These are phyloP conservation scores for Aspergillus uvarum DNA, from an alignment of 2,329 filamentous ascomycete genomes.

Conservation along the genomic window DNA sequence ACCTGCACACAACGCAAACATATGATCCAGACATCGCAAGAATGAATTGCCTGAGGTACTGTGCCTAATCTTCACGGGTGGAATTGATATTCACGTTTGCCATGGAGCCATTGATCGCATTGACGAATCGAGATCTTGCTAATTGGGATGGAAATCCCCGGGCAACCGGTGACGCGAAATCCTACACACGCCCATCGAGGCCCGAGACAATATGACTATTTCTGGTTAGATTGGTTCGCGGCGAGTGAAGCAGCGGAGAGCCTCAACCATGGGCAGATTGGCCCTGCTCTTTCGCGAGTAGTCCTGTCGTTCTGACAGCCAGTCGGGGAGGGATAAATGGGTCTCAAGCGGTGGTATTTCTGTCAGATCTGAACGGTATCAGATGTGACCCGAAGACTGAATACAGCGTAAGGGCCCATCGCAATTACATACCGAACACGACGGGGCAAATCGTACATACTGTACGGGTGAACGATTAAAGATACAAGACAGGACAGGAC, in stretches of 20 bases:
- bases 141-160: conserved; percentile 5
- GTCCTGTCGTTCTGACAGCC: conserved; percentile 10
- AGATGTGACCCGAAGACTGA: conserved; percentile 4
- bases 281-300: background rate
- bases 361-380: background rate
- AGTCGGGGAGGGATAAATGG: background rate
- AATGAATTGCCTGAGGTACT: background rate
- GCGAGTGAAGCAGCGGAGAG: conserved; percentile 27
- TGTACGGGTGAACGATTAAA: background rate
- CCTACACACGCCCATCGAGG: conserved; percentile 4
- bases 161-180: conserved; percentile 23
- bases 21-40: background rate
- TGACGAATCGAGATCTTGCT: conserved; percentile 8
- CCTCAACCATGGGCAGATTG: conserved; percentile 31
- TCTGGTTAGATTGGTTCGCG: conserved; percentile 22
- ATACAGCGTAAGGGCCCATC: conserved; percentile 13
- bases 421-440: conserved; percentile 4
- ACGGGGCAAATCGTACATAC: conserved; percentile 4
- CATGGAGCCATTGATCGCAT: background rate
- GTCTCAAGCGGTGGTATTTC: conserved; percentile 1
- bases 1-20: background rate
- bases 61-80: background rate
- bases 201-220: conserved; percentile 25
- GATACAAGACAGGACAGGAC: background rate
- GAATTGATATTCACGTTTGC: conserved; percentile 5